Percentiles rank a stretch among this genome's conserved stretches.
Evolutionary conservation across 306 rosid genomes (phyloP).

Genomic region (Cercis canadensis): DNA sequence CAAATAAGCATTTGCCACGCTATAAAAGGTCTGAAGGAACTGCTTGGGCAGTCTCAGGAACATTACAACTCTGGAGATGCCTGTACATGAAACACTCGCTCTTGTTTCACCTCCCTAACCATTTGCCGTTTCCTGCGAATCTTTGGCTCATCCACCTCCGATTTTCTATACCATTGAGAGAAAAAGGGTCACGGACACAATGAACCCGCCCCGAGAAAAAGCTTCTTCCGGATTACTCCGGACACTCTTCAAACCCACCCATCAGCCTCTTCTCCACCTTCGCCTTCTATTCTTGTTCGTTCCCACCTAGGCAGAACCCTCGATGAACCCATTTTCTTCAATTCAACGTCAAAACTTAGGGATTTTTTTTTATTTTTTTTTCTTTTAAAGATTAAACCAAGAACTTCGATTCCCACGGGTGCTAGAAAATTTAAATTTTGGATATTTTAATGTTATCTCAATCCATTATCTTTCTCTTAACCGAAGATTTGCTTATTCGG

Average conservation of each 20-base stretch:
- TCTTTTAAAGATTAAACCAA: not conserved
- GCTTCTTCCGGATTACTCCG: slow-evolving; percentile 22
- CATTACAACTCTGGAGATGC: slow-evolving; percentile 38
- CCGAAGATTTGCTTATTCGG: slow-evolving; percentile 56
- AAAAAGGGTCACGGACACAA: slow-evolving; percentile 1
- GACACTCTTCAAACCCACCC: slow-evolving; percentile 43
- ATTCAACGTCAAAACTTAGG: not conserved
- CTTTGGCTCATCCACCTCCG: not conserved
- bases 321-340: not conserved
- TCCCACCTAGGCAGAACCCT: slow-evolving; percentile 46
- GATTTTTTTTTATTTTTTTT: not conserved
- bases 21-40: not conserved
- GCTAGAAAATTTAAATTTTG: not conserved
- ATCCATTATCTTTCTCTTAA: slow-evolving; percentile 43
- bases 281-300: slow-evolving; percentile 59
- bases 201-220: slow-evolving; percentile 33
- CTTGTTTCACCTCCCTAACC: not conserved
- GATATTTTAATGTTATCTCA: slow-evolving; percentile 33
- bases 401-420: not conserved
- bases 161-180: not conserved
- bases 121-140: not conserved
- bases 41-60: not conserved
- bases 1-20: slow-evolving; percentile 12
- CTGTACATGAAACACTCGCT: slow-evolving; percentile 36
- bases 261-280: slow-evolving; percentile 54